Evolutionary conservation across 768 basidiomycete species (phyloP).

Genomic region (Dentipellis fragilis): DNA sequence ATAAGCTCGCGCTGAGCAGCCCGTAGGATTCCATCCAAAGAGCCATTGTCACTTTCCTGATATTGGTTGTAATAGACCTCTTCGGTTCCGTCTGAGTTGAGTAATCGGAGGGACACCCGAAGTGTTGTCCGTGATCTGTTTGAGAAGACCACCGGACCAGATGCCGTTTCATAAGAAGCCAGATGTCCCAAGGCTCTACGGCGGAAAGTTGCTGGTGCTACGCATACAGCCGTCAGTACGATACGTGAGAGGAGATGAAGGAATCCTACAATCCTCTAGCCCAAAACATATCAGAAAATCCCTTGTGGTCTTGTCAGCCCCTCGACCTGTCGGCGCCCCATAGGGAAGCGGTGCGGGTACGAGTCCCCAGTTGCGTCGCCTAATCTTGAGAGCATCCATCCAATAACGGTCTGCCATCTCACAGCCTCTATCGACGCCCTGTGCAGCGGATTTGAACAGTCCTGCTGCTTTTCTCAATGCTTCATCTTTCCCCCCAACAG

Average conservation of each 20-base stretch:
- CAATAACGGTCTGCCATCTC: slow-evolving; percentile 65
- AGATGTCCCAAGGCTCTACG: slow-evolving; percentile 64
- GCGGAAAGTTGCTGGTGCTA: slow-evolving; percentile 57
- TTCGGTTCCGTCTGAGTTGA: slow-evolving; percentile 22
- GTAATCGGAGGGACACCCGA: slow-evolving; percentile 41
- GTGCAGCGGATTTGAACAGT: slow-evolving; percentile 61
- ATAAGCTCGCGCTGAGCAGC: slow-evolving; percentile 62
- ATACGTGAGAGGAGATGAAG: neutral
- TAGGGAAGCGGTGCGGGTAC: slow-evolving; percentile 69
- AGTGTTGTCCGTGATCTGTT: slow-evolving; percentile 55
- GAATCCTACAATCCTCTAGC: slow-evolving; percentile 65
- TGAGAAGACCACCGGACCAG: slow-evolving; percentile 22
- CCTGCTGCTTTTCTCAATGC: slow-evolving; percentile 64
- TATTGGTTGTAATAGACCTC: slow-evolving; percentile 2
- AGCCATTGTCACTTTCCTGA: neutral
- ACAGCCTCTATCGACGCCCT: slow-evolving; percentile 55
- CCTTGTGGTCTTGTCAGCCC: slow-evolving; percentile 69
- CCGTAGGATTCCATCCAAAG: slow-evolving; percentile 40
- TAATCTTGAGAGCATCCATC: slow-evolving; percentile 70
- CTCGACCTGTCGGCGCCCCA: slow-evolving; percentile 63
- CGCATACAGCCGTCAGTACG: slow-evolving; percentile 1
- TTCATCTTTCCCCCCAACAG: slow-evolving; percentile 74
- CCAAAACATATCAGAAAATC: slow-evolving; percentile 78
- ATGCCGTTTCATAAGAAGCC: slow-evolving; percentile 31
- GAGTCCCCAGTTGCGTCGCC: slow-evolving; percentile 72